Evolutionary conservation across 2,329 filamentous ascomycete species (phyloP).

Genomic region (Calonectria multiphialidica): DNA sequence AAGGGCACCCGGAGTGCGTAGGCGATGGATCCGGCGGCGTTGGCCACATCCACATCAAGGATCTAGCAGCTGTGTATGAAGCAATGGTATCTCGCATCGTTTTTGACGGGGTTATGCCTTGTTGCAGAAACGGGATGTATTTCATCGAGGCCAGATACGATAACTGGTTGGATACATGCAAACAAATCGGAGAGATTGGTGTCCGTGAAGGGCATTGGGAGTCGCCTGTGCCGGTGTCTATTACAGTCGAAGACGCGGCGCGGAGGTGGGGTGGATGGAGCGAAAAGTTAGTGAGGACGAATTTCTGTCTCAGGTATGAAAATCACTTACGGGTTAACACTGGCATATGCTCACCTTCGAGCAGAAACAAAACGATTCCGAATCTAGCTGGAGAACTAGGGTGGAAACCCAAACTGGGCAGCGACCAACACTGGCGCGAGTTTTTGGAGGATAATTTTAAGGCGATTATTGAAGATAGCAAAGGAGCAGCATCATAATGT

Average conservation of each 20-base stretch:
- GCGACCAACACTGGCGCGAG: constrained; percentile 7
- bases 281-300: background rate
- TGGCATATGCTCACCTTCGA: background rate
- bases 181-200: constrained; percentile 9
- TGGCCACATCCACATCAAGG: constrained; percentile 10
- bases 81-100: constrained; percentile 6
- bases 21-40: background rate
- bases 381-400: background rate
- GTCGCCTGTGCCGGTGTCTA: background rate
- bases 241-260: constrained; percentile 14
- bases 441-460: constrained; percentile 3
- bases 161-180: constrained; percentile 7
- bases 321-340: background rate
- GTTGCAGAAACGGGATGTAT: background rate
- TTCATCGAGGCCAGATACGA: constrained; percentile 24
- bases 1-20: background rate
- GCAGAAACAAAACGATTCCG: constrained; percentile 12
- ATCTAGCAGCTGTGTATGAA: constrained; percentile 26
- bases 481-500: background rate
- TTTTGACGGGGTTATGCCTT: background rate
- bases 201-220: background rate
- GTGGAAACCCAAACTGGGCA: constrained; percentile 14
- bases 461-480: background rate
- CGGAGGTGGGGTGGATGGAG: constrained; percentile 7
- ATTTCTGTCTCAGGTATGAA: constrained; percentile 16